Conservation (phyloP, 257 asterid species). For the Primulina tabacum region DNA sequence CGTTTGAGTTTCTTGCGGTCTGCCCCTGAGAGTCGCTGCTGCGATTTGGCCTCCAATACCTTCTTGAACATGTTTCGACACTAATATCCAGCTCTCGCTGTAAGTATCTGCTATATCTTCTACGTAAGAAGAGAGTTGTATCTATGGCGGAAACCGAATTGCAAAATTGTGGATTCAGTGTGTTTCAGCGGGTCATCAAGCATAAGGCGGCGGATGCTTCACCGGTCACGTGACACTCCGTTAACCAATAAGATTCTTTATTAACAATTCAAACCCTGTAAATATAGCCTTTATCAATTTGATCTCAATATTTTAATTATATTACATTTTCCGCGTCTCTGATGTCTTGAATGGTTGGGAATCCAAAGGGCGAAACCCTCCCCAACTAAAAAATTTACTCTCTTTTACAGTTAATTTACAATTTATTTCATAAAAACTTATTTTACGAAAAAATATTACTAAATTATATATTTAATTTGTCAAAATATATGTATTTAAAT, state of each 20-base stretch:
- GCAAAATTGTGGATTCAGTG: background rate
- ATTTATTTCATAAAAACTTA: no score
- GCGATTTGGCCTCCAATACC: constrained; percentile 79
- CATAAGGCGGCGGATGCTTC: background rate
- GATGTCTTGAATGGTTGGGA: no score
- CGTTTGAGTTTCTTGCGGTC: constrained; percentile 93
- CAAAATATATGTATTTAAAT: no score
- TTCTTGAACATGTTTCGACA: constrained; percentile 74
- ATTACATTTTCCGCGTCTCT: no score
- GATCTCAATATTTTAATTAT: background rate
- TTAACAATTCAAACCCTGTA: background rate
- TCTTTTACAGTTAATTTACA: no score
- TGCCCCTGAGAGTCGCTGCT: constrained; percentile 90
- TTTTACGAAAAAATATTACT: no score
- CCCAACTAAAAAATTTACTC: no score
- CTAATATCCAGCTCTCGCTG: background rate
- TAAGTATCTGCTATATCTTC: no score
- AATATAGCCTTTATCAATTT: no score
- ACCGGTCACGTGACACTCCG: background rate
- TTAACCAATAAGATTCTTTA: background rate
- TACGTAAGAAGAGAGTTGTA: background rate
- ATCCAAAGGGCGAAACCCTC: no score
- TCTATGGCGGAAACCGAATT: background rate
- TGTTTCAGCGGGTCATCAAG: background rate
- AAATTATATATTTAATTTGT: no score